These are phyloP conservation scores for Neofusicoccum sp. DNA, from an alignment of 2,329 filamentous ascomycete genomes.

Conservation along the genomic window DNA sequence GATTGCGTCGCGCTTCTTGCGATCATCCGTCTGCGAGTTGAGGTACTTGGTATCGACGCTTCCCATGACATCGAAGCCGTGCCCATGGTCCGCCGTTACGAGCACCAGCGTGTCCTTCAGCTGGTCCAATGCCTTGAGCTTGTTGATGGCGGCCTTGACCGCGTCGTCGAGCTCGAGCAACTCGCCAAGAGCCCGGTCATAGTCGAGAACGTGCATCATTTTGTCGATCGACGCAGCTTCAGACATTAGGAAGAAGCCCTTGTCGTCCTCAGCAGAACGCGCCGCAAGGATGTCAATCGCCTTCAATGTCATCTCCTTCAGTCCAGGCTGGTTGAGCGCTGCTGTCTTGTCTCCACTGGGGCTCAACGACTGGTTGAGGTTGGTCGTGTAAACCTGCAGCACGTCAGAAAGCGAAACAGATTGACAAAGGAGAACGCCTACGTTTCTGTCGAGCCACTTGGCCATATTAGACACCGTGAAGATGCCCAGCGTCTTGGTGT, in stretches of 20 bases:
- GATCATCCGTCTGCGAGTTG: constrained; percentile 63
- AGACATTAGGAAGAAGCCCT: constrained; percentile 86
- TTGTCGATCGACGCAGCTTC: constrained; percentile 87
- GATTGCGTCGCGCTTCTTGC: constrained; percentile 74
- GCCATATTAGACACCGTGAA: constrained; percentile 76
- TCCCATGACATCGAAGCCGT: constrained; percentile 86
- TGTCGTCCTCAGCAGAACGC: constrained; percentile 56
- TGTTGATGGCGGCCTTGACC: constrained; percentile 71
- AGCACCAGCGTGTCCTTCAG: constrained; percentile 77
- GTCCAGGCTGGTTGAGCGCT: constrained; percentile 75
- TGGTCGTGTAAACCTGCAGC: constrained; percentile 64
- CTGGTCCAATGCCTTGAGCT: constrained; percentile 66
- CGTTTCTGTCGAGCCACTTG: constrained; percentile 84
- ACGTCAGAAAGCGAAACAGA: background rate
- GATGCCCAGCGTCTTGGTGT: constrained; percentile 71
- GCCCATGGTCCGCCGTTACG: constrained; percentile 85
- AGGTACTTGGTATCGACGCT: constrained; percentile 80
- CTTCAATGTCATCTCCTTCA: constrained; percentile 90
- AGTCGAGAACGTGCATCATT: constrained; percentile 84
- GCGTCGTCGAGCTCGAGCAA: constrained; percentile 86
- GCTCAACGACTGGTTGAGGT: constrained; percentile 69
- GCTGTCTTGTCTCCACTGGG: constrained; percentile 66
- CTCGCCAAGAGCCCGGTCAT: constrained; percentile 82
- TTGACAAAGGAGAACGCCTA: background rate
- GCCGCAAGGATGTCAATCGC: constrained; percentile 76